phyloP scores from a whole-genome alignment of 164 flowering plant species.

The Platanus orientalis region DNA sequence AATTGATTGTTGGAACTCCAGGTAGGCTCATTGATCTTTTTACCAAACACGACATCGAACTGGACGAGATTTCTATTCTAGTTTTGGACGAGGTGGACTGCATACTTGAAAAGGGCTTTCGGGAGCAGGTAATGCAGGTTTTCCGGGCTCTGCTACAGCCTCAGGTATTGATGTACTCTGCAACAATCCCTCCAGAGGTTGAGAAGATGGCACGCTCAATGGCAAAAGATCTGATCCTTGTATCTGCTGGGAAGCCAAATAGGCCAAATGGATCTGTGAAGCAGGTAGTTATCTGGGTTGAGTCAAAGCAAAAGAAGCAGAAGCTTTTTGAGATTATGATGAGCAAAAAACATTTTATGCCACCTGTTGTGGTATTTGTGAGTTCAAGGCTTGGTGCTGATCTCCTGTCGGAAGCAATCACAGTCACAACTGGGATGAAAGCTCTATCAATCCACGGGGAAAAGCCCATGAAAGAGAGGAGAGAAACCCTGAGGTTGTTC shows the following conservation, averaged over 20 bases:
- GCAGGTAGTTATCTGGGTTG: conserved; percentile 88
- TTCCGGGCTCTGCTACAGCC: conserved; percentile 67
- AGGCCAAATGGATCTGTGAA: conserved; percentile 60
- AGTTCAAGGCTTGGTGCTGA: conserved; percentile 86
- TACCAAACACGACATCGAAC: conserved; percentile 64
- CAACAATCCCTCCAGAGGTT: conserved; percentile 65
- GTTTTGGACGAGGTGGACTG: conserved; percentile 93
- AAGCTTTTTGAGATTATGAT: conserved; percentile 79
- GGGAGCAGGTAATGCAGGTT: conserved; percentile 86
- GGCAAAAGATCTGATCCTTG: conserved; percentile 38
- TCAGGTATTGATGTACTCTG: conserved; percentile 81
- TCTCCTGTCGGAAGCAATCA: conserved; percentile 77
- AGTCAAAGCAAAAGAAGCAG: conserved; percentile 77
- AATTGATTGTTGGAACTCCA: conserved; percentile 80
- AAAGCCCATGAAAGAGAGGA: conserved; percentile 87
- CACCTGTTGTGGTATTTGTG: conserved; percentile 87
- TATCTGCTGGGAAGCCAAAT: conserved; percentile 62
- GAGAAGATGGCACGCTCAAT: conserved; percentile 60
- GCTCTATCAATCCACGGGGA: conserved; percentile 84
- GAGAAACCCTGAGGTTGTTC: conserved; percentile 63
- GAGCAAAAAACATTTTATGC: conserved; percentile 79
- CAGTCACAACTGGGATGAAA: conserved; percentile 53
- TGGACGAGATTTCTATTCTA: conserved; percentile 53
- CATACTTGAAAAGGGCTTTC: conserved; percentile 86
- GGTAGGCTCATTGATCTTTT: conserved; percentile 90